Percentiles rank a stretch among this genome's conserved stretches.
Conservation (phyloP, 805 yeast genomes). For the Middelhovenomyces tepae region DNA sequence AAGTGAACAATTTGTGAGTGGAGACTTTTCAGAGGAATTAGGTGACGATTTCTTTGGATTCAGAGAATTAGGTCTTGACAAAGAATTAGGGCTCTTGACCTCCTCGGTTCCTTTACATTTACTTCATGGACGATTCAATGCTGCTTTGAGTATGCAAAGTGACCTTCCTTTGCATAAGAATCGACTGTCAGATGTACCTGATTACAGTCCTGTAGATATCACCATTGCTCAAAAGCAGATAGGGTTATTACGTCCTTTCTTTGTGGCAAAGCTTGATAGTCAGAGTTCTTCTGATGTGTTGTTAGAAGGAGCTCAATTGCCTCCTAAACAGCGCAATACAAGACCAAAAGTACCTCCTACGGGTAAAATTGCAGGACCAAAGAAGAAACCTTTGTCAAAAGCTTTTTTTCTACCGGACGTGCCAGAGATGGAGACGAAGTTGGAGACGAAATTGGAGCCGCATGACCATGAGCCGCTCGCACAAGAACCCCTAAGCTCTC, state of each 20-base stretch:
- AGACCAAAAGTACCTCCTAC: conserved; percentile 84
- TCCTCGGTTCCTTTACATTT: conserved; percentile 85
- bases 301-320: conserved; percentile 77
- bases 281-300: conserved; percentile 20
- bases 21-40: conserved; percentile 85
- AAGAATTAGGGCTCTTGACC: conserved; percentile 77
- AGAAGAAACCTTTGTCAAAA: conserved; percentile 36
- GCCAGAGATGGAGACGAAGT: too few species aligned
- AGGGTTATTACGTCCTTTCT: conserved; percentile 51
- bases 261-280: conserved; percentile 23
- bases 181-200: conserved; percentile 50
- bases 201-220: conserved; percentile 44
- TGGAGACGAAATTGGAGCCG: too few species aligned
- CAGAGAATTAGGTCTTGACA: conserved; percentile 85
- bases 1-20: conserved; percentile 88
- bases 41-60: conserved; percentile 99
- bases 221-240: conserved; percentile 45
- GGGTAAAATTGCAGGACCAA: conserved; percentile 66
- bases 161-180: conserved; percentile 42
- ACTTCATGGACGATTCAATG: conserved; percentile 62
- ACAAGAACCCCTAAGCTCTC: too few species aligned
- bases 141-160: conserved; percentile 33
- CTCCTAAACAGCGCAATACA: conserved; percentile 64
- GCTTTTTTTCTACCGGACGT: conserved; percentile 17
- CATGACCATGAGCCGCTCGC: too few species aligned